Conservation (phyloP, 2,329 filamentous ascomycete genomes). For the Chalaropsis ovoidea region DNA sequence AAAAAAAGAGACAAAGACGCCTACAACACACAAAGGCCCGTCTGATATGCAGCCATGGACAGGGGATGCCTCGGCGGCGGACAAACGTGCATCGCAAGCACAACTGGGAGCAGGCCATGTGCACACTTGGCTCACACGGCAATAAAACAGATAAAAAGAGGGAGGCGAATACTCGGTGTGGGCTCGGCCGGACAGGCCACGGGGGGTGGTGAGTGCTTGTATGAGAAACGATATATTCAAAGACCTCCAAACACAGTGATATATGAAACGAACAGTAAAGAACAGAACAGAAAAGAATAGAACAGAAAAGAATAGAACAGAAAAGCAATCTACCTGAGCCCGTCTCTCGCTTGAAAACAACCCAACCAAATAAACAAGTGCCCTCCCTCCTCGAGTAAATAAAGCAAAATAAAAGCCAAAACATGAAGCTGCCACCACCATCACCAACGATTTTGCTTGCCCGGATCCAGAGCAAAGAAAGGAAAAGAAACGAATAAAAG, state of each 20-base stretch:
- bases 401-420: not conserved
- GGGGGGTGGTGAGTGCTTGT: not conserved
- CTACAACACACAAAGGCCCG: not conserved
- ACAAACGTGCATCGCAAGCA: not conserved
- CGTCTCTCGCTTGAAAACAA: not conserved
- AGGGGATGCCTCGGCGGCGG: not conserved
- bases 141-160: not conserved
- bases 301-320: too few species aligned
- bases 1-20: not conserved
- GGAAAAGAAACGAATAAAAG: slow-evolving; percentile 19
- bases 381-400: not conserved
- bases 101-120: not conserved
- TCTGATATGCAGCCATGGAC: not conserved
- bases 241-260: not conserved
- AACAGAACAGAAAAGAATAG: too few species aligned
- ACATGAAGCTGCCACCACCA: not conserved
- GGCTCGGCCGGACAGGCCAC: too few species aligned
- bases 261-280: too few species aligned
- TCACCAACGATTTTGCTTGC: not conserved
- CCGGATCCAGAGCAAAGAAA: not conserved
- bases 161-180: too few species aligned
- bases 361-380: not conserved
- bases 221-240: not conserved
- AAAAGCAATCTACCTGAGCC: not conserved
- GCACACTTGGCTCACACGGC: not conserved